These are phyloP conservation scores for Mallotus repandus DNA, from an alignment of 441 rosid species.

Conservation along the genomic window DNA sequence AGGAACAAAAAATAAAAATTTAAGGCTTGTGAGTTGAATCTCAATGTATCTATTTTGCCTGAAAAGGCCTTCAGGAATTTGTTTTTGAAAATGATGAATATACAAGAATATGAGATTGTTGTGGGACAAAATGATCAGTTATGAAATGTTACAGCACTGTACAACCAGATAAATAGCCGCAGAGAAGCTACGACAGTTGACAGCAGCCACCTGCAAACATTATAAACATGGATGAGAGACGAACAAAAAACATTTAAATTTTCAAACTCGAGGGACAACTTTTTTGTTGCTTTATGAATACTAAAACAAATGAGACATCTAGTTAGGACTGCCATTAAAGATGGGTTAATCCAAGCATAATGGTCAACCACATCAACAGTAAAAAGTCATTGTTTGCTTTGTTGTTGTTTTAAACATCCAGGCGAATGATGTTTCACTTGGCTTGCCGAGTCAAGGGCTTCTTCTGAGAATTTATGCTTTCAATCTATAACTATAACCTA, in stretches of 20 bases:
- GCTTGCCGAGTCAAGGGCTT: background rate
- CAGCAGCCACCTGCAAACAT: constrained; percentile 30
- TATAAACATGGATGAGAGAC: too few species aligned
- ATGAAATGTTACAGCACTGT: constrained; percentile 24
- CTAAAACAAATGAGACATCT: too few species aligned
- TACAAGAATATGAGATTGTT: constrained; percentile 24
- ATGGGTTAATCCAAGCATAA: too few species aligned
- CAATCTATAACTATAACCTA: too few species aligned
- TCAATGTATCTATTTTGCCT: constrained; percentile 21
- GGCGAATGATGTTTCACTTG: background rate
- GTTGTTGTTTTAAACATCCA: background rate
- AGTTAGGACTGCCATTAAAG: too few species aligned
- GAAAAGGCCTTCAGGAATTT: constrained; percentile 3
- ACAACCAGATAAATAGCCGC: constrained; percentile 28
- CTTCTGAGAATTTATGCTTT: too few species aligned
- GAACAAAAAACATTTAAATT: too few species aligned
- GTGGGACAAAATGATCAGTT: constrained; percentile 20
- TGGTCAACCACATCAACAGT: too few species aligned
- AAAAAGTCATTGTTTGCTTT: too few species aligned
- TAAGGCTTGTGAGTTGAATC: background rate
- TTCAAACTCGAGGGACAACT: too few species aligned
- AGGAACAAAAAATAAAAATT: background rate
- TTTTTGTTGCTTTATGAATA: too few species aligned
- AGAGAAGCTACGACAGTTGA: constrained; percentile 15
- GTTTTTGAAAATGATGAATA: constrained; percentile 17